Conservation (phyloP, 495 filamentous ascomycete genomes). For the Rusavskia elegans region DNA sequence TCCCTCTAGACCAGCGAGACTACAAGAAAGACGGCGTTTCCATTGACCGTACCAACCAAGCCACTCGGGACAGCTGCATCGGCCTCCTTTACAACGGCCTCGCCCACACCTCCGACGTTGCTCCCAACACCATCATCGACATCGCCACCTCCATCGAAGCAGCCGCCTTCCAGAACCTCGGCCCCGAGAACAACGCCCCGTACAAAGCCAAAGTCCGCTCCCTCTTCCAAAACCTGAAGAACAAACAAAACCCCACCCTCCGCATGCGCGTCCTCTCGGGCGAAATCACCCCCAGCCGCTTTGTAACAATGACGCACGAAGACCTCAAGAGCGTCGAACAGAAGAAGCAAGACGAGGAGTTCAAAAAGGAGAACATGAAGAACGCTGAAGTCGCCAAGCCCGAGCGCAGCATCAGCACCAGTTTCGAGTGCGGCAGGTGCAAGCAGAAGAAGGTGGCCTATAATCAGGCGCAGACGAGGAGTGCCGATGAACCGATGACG, state of each 20-base stretch:
- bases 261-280: conserved; percentile 58
- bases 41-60: conserved; percentile 49
- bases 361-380: conserved; percentile 85
- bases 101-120: conserved; percentile 25
- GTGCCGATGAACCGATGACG: conserved; percentile 57
- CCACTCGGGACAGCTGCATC: conserved; percentile 61
- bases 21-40: conserved; percentile 69
- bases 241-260: conserved; percentile 65
- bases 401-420: conserved; percentile 73
- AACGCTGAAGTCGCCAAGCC: conserved; percentile 82
- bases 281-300: conserved; percentile 49
- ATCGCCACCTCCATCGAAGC: conserved; percentile 57
- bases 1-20: conserved; percentile 61
- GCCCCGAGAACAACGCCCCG: conserved; percentile 47
- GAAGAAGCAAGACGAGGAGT: conserved; percentile 44
- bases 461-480: conserved; percentile 86
- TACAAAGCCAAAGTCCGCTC: conserved; percentile 82
- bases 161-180: conserved; percentile 48
- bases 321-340: conserved; percentile 67
- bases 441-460: conserved; percentile 86
- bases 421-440: conserved; percentile 77
- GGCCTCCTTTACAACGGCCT: conserved; percentile 77
- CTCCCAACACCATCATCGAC: conserved; percentile 40
- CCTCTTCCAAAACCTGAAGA: conserved; percentile 85
- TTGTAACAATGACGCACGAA: conserved; percentile 60